Evolutionary conservation across 2,329 filamentous ascomycete species (phyloP), one percentile per base, ranked within the genome.

Genomic region (Tetracladium maxilliforme): DNA sequence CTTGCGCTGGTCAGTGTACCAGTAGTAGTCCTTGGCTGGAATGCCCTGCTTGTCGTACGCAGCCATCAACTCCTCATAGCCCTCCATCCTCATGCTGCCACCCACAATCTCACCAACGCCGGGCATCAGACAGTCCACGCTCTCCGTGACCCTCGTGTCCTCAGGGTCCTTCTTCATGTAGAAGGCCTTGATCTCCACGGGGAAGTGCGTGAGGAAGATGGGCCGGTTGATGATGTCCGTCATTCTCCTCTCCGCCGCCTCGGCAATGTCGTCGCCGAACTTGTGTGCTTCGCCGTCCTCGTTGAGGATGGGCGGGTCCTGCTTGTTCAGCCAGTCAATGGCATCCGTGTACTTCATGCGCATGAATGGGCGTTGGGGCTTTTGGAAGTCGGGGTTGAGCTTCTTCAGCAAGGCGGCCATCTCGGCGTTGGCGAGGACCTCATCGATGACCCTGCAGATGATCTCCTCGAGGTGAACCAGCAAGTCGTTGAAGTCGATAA

Each of bases 1-100:
- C 81, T 90, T 92, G 48, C 86, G 67, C 68, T 93, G 84, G 56
- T 94, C 90, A 16, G 84, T 92, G 60, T 95, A 98, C 90, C 90
- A 98, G 65, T 92, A 95, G 58, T 95, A 95, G 22, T 77, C 74
- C 40, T 68, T 69, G 12, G 84, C 71, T 41, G 81, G 72, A 49
- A 95, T 92, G 20, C 76, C 77, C 54, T 94, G 79, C 33, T 77
- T 71, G 52, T 83, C 72, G 50, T 92, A 98, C 2, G 82, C 90
- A 14, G 65, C 74, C 63, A 94, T 74, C 37, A 94, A 59, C 61
- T 93, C 84, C 10, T 92, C 80, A 47, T 81, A 83, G 47, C 81
- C 74, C 46, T 86, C 73, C 70, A 94, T 92, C 51, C 90, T 84
- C 87, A 98, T 95, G 39, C 74, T 84, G 5, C 87, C 90, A 33